Percentiles rank a stretch among this genome's conserved stretches.
Conservation (phyloP, 2,329 filamentous ascomycete genomes). For the Phialocephala sp. region DNA sequence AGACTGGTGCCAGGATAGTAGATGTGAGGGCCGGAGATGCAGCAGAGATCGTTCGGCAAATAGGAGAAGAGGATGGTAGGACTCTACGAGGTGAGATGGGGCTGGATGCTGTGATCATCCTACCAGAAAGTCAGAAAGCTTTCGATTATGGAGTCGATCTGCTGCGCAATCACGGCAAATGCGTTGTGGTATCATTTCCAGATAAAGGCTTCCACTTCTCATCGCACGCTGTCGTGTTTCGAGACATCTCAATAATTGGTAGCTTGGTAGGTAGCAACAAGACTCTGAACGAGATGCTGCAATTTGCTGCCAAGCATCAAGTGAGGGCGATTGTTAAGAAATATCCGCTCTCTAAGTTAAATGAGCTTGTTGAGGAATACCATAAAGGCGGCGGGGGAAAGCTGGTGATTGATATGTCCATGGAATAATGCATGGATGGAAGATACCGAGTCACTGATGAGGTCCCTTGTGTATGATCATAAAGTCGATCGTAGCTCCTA, state of each 20-base stretch:
- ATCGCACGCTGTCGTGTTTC: constrained; percentile 49
- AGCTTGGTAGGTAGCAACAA: constrained; percentile 51
- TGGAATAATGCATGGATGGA: constrained; percentile 8
- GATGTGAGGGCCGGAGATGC: constrained; percentile 45
- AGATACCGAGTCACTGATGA: background rate
- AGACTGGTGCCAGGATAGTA: constrained; percentile 44
- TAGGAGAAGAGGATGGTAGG: constrained; percentile 45
- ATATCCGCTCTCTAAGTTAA: constrained; percentile 45
- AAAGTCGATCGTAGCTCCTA: background rate
- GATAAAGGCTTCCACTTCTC: constrained; percentile 50
- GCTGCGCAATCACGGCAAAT: constrained; percentile 51
- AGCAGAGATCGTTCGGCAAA: constrained; percentile 30
- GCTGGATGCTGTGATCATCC: constrained; percentile 51
- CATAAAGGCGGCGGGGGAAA: constrained; percentile 52
- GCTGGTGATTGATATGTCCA: constrained; percentile 47
- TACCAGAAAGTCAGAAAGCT: constrained; percentile 52
- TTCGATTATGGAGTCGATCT: constrained; percentile 54
- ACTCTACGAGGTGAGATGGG: constrained; percentile 48
- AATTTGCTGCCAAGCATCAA: constrained; percentile 42
- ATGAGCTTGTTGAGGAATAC: constrained; percentile 51
- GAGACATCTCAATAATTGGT: constrained; percentile 50
- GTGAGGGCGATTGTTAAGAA: constrained; percentile 45
- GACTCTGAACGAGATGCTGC: constrained; percentile 47
- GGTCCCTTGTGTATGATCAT: constrained; percentile 33
- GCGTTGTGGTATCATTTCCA: constrained; percentile 53